These are phyloP conservation scores for Metschnikowia baotianmanensis DNA, from an alignment of 805 yeast genomes.

Conservation along the genomic window DNA sequence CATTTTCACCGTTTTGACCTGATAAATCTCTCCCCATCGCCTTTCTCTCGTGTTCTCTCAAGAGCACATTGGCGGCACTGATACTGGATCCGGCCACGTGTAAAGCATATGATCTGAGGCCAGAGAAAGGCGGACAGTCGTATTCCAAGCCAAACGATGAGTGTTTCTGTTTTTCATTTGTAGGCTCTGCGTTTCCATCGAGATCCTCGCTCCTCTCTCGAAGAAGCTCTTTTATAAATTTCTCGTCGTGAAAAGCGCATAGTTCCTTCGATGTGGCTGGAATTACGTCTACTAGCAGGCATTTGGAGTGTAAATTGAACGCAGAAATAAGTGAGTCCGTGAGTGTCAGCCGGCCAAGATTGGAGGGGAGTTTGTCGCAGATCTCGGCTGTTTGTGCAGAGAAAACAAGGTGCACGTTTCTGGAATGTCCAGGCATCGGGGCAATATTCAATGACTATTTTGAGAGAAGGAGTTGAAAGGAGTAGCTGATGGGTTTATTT, in stretches of 20 bases:
- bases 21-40: too few species aligned
- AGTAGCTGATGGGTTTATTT: too few species aligned
- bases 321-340: slow-evolving; percentile 43
- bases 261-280: slow-evolving; percentile 39
- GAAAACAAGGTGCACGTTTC: slow-evolving; percentile 3
- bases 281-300: slow-evolving; percentile 25
- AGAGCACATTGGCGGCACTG: slow-evolving; percentile 39
- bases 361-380: slow-evolving; percentile 47
- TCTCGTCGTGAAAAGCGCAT: slow-evolving; percentile 46
- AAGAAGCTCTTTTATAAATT: slow-evolving; percentile 43
- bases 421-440: neutral
- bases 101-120: slow-evolving; percentile 47
- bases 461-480: too few species aligned
- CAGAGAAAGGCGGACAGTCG: slow-evolving; percentile 66
- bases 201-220: slow-evolving; percentile 6
- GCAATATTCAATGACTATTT: neutral
- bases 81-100: slow-evolving; percentile 58
- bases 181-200: too few species aligned
- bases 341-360: slow-evolving; percentile 47
- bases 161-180: too few species aligned
- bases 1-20: too few species aligned
- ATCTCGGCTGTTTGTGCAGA: slow-evolving; percentile 2
- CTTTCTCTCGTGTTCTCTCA: too few species aligned
- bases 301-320: slow-evolving; percentile 31
- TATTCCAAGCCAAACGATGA: slow-evolving; percentile 57